Evolutionary conservation across 441 rosid genomes (phyloP), one percentile per base, ranked within the genome.

Genomic region (Arabidopsis lyrata): DNA sequence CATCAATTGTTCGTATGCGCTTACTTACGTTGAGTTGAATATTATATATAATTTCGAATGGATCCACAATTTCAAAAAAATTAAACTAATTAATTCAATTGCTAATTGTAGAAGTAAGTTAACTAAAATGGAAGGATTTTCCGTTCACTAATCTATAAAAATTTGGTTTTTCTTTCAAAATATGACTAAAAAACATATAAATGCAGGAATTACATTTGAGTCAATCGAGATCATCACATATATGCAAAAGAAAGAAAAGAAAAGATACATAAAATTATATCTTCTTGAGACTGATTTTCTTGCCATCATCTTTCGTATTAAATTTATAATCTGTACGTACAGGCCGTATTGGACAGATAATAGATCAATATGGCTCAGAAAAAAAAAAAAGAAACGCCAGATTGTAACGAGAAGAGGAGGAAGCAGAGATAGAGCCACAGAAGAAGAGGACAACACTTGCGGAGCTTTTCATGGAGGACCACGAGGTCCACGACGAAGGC

Each of bases 401-500:
- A n/a, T 49, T 60, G 34, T 72, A 0, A 34, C 11, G 10, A n/a
- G 12, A 36, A 16, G 8, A 7, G 1, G 36, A 15, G 1, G 60
- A 60, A 52, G 11, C 52, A 12, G 69, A 72, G 18, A 77, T 3
- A 62, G 73, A 57, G 70, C 80, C 61, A 60, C 76, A 80, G 65
- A 84, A 81, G 69, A 82, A 84, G 73, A 90, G 96, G 81, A 87
- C 72, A 56, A 93, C 98, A 32, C 90, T 93, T 38, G 93, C 96
- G 3, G 96, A 93, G 60, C 81, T 93, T 31, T 93, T 93, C 84
- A 72, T 75, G 72, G 94, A 86, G n/a, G 94, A 93, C 27, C 78
- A 24, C 27, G 84, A 38, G 84, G 27, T 24, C 31, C 31, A 29
- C 31, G 31, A 76, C 18, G 36, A 76, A 81, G 18, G 16, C 1